Conservation (phyloP, 2,329 filamentous ascomycete species). For the Colletotrichum navitas region DNA sequence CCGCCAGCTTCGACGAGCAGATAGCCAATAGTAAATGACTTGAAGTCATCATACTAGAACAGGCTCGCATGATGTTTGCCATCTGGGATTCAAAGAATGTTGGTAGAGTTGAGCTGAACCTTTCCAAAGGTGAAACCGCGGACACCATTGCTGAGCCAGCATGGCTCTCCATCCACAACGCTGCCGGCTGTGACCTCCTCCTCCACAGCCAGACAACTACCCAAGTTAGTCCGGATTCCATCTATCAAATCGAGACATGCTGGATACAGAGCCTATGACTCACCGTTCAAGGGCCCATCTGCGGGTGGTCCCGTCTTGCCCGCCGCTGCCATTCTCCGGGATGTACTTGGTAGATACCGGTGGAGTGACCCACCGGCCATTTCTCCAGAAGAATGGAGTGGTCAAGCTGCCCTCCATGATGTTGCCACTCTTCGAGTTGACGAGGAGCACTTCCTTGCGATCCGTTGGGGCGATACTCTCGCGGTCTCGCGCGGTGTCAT, state of each 20-base stretch:
- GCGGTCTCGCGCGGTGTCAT: constrained; percentile 76
- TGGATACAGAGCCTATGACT: constrained; percentile 40
- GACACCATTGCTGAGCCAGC: constrained; percentile 91
- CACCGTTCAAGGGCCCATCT: constrained; percentile 83
- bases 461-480: constrained; percentile 65
- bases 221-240: constrained; percentile 30
- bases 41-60: too few species aligned
- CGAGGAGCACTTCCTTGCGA: constrained; percentile 79
- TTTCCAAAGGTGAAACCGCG: constrained; percentile 77
- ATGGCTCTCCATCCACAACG: constrained; percentile 78
- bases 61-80: not conserved
- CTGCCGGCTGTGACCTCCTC: constrained; percentile 70
- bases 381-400: constrained; percentile 83
- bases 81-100: not conserved
- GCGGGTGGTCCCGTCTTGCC: constrained; percentile 85
- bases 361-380: constrained; percentile 84
- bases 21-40: not conserved
- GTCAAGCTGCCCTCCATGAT: constrained; percentile 90
- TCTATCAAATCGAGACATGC: not conserved
- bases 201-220: constrained; percentile 73
- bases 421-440: constrained; percentile 69
- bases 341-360: constrained; percentile 62
- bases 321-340: constrained; percentile 69
- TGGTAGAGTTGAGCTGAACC: constrained; percentile 48
- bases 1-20: not conserved